These are phyloP conservation scores for Yamadazyma sp. DNA, from an alignment of 805 yeast species.

Conservation along the genomic window DNA sequence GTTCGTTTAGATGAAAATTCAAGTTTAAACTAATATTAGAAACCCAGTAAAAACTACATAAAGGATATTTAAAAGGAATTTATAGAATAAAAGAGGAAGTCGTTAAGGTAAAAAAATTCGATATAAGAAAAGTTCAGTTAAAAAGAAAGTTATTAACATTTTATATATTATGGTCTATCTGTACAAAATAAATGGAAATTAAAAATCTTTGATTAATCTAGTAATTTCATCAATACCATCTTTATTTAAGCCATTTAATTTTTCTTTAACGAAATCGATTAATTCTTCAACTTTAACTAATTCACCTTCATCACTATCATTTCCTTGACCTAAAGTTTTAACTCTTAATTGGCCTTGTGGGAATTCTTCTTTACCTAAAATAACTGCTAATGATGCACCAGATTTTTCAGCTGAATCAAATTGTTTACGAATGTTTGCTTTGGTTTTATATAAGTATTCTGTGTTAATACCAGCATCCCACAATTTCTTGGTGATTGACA, in stretches of 20 bases:
- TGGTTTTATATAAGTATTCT: slow-evolving; percentile 88
- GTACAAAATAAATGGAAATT: slow-evolving; percentile 11
- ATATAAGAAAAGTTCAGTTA: too few relatives aligned
- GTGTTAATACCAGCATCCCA: slow-evolving; percentile 90
- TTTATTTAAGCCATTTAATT: slow-evolving; percentile 34
- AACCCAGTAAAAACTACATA: not conserved
- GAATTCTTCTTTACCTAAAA: slow-evolving; percentile 92
- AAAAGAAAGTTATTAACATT: too few relatives aligned
- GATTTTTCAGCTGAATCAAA: slow-evolving; percentile 96
- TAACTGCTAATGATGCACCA: slow-evolving; percentile 88
- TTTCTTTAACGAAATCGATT: slow-evolving; percentile 43
- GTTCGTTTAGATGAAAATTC: slow-evolving; percentile 11
- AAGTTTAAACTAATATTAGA: too few relatives aligned
- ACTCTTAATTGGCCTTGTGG: slow-evolving; percentile 79
- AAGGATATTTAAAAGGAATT: too few relatives aligned
- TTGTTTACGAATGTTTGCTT: slow-evolving; percentile 93
- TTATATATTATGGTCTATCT: not conserved
- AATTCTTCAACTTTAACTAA: slow-evolving; percentile 62
- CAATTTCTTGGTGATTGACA: slow-evolving; percentile 74
- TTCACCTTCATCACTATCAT: slow-evolving; percentile 80
- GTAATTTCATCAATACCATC: slow-evolving; percentile 65
- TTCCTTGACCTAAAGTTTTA: slow-evolving; percentile 86
- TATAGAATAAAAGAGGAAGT: too few relatives aligned
- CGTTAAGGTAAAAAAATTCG: too few relatives aligned
- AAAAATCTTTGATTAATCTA: slow-evolving; percentile 57